phyloP scores from a whole-genome alignment of 2,329 filamentous ascomycete genomes.

The Fusarium citri region DNA sequence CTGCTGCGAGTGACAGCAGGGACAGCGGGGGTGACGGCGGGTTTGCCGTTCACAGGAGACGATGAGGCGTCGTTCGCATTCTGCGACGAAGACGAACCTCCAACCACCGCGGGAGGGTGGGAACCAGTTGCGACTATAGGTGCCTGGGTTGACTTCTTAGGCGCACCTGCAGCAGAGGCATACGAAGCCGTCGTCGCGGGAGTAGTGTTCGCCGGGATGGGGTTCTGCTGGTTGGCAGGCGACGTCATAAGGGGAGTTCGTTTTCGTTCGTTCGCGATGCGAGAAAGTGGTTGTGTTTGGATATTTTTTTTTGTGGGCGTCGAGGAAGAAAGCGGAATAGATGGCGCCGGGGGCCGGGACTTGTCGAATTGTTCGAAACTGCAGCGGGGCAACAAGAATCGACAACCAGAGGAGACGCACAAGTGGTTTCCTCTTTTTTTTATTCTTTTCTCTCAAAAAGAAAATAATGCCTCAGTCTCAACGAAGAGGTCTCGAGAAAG shows the following conservation, averaged over 20 bases:
- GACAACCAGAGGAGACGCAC: conserved; percentile 27
- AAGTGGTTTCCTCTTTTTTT: conserved; percentile 16
- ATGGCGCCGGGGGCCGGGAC: conserved; percentile 39
- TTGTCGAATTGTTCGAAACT: conserved; percentile 41
- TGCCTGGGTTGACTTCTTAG: conserved; percentile 71
- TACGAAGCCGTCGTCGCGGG: conserved; percentile 72
- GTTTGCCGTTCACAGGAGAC: conserved; percentile 88
- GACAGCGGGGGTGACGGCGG: conserved; percentile 75
- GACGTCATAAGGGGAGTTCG: conserved; percentile 67
- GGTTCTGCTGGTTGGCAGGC: conserved; percentile 65
- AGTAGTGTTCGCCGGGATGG: conserved; percentile 68
- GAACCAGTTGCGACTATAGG: conserved; percentile 71
- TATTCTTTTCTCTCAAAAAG: conserved; percentile 4
- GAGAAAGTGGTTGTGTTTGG: conserved; percentile 40
- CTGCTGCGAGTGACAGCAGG: conserved; percentile 74
- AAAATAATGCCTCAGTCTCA: conserved; percentile 31
- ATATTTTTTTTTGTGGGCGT: conserved; percentile 42
- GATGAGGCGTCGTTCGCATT: conserved; percentile 74
- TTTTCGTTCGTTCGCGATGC: conserved; percentile 48
- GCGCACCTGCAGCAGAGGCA: conserved; percentile 73
- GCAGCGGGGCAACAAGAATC: conserved; percentile 40
- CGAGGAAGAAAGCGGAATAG: conserved; percentile 42
- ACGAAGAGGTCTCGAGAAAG: conserved; percentile 33
- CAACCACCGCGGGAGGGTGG: conserved; percentile 64
- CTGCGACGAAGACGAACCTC: conserved; percentile 63